These are phyloP conservation scores for Saccharomycopsis fermentans DNA, from an alignment of 805 yeast species.

Conservation along the genomic window DNA sequence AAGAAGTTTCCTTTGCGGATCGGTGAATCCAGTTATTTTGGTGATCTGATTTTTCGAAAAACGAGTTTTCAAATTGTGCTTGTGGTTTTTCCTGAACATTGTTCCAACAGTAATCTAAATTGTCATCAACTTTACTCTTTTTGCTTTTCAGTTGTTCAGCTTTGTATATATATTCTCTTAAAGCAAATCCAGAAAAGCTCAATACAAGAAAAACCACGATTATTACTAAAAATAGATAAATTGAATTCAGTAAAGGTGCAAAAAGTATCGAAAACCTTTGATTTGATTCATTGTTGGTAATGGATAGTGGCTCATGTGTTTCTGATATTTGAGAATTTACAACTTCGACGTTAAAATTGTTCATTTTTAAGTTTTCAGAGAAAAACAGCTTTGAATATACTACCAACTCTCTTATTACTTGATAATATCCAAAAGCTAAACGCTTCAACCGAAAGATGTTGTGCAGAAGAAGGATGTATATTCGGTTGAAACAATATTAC, in stretches of 20 bases:
- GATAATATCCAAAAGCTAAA: neutral
- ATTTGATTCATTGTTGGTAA: neutral
- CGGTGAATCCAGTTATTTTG: neutral
- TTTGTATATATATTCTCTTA: slow-evolving; percentile 25
- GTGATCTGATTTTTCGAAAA: neutral
- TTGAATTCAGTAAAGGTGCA: slow-evolving; percentile 22
- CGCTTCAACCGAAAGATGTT: neutral
- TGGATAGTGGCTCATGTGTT: neutral
- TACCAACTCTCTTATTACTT: neutral
- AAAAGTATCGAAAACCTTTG: slow-evolving; percentile 14
- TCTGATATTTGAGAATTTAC: neutral
- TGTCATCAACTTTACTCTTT: slow-evolving; percentile 6
- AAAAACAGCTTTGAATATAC: neutral
- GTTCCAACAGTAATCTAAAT: slow-evolving; percentile 9
- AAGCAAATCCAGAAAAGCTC: slow-evolving; percentile 20
- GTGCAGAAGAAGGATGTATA: no score
- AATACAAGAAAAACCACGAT: slow-evolving; percentile 18
- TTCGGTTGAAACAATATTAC: no score
- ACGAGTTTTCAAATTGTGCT: neutral
- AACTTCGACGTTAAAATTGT: neutral
- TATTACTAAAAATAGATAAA: slow-evolving; percentile 22
- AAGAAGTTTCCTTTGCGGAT: neutral
- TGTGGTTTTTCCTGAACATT: slow-evolving; percentile 1
- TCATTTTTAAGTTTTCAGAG: neutral
- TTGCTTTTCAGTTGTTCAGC: slow-evolving; percentile 18